phyloP scores from a whole-genome alignment of 106 monocot genomes.

The Triglochin maritima region DNA sequence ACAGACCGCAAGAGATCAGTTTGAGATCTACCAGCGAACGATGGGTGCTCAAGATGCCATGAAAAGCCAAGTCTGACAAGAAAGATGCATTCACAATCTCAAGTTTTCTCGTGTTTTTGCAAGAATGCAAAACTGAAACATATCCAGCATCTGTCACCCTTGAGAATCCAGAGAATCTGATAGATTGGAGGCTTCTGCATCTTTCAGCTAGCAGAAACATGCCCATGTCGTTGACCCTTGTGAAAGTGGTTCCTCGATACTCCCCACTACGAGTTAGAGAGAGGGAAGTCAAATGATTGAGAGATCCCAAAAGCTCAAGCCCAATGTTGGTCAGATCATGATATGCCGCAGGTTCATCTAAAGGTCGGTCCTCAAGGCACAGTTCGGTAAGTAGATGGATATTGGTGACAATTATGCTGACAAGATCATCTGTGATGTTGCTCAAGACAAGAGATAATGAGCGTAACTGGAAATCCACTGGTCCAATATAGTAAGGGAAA shows the following conservation, averaged over 20 bases:
- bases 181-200: conserved; percentile 42
- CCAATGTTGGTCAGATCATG: conserved; percentile 60
- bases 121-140: conserved; percentile 55
- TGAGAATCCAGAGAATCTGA: conserved; percentile 73
- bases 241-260: conserved; percentile 26
- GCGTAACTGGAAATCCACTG: conserved; percentile 15
- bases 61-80: conserved; percentile 75
- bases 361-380: conserved; percentile 62
- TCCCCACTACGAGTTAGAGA: conserved; percentile 44
- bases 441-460: conserved; percentile 60
- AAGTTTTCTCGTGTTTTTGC: conserved; percentile 44
- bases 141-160: conserved; percentile 90
- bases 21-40: conserved; percentile 45
- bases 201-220: conserved; percentile 52
- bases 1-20: conserved; percentile 55
- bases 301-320: conserved; percentile 40
- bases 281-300: conserved; percentile 34
- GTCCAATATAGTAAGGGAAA: background rate
- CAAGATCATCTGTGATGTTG: conserved; percentile 50
- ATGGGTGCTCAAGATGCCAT: conserved; percentile 27
- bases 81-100: conserved; percentile 46
- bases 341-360: conserved; percentile 15
- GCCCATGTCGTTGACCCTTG: conserved; percentile 65
- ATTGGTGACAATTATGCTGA: conserved; percentile 25
- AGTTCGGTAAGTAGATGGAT: conserved; percentile 43